Evolutionary conservation across 805 yeast species (phyloP), one percentile per base, ranked within the genome.

Genomic region (Candida schatavii): DNA sequence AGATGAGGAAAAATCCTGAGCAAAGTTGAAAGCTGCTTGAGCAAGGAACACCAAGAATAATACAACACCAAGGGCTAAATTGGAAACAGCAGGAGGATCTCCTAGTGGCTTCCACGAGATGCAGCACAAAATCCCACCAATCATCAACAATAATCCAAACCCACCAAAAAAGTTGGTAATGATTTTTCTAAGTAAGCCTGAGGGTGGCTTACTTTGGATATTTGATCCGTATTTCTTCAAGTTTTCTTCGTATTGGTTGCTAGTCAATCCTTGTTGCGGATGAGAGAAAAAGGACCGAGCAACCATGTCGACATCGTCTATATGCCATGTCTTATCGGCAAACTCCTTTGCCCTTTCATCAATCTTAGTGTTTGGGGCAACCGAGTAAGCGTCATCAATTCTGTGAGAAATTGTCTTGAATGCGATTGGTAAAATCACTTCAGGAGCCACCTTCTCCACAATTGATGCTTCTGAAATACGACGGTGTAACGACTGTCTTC

Each of bases 61-160:
- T 13, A 72, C 59, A 34, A 70, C 54, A 31, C 75, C 77, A 30
- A 72, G 60, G 17, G 63, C 67, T 42, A 74, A 55, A 50, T 74
- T 74, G 2, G 77, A 64, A 11, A 57, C 43, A 0, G 68, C 66
- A 4, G 75, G 75, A 17, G 79, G 78, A 30, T 70, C 53, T 10
- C 77, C 76, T 36, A 74, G 56, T 3, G 78, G 78, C 44, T 70
- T 72, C 74, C 77, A 75, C 25, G 68, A 55, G 23, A 74, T 49
- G 36, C 66, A 57, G 48, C 70, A 69, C 19, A 75, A 58, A 7
- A 72, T 51, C 40, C 73, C 77, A 44, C 70, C 74, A 34, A 58
- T 50, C 39, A 71, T 51, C 28, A 74, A 56, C 34, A 74, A 55
- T 1, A 61, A 45, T 23, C 80, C 77, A 54, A 74, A 74, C 5